Base-by-base conservation (phyloP, 1,284 basidiomycete genomes). In the Boletellus dicymbophilus region DNA sequence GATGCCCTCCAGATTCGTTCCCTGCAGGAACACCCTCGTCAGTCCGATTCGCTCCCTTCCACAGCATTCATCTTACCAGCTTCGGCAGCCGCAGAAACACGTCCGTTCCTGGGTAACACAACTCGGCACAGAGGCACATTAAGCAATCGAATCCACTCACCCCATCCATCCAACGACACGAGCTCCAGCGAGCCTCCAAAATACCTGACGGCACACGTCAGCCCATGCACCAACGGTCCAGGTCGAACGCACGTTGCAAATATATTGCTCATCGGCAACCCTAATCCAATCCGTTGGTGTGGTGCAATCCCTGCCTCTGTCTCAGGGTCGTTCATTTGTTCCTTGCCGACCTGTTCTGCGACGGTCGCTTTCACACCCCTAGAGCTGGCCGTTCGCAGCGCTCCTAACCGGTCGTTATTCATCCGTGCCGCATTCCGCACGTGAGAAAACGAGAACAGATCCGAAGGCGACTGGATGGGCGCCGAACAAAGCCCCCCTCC, bases 371-470 rank as follows among this genome's bases (percentile, higher is more conserved):
- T 80, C 58, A 93, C 74, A 5, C 89, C 90, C 48, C 80, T 82
- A 11, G 77, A 74, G 60, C 84, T 86, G 22, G 82, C 80, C 7
- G 74, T 76, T 13, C 88, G 80, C 49, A 93, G 71, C 3, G 85
- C 86, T n/a, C 81, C 83, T 31, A 93, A 65, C 11, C 88, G 80
- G n/a, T 79, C 76, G 56, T 78, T 70, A 50, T 88, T 79, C 66
- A 93, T 68, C 38, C 89, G 77, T 26, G 80, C 73, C 3, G 86
- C 81, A 61, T 93, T 92, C 9, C 88, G 80, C 13, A 83, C 63
- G 66, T 92, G 89, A 15, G 90, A 92, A 69, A 93, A 92, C 9
- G 90, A 92, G 65, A 90, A 90, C 4, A 92, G 72, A 60, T 91
- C 89, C 13, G 82, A 79, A 0, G 89, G 83, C 1, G 76, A 77